A percentile compares a stretch with the other conserved stretches of the same genome.
Evolutionary conservation across 768 basidiomycete species (phyloP).

Genomic region (Rickenella mellea): DNA sequence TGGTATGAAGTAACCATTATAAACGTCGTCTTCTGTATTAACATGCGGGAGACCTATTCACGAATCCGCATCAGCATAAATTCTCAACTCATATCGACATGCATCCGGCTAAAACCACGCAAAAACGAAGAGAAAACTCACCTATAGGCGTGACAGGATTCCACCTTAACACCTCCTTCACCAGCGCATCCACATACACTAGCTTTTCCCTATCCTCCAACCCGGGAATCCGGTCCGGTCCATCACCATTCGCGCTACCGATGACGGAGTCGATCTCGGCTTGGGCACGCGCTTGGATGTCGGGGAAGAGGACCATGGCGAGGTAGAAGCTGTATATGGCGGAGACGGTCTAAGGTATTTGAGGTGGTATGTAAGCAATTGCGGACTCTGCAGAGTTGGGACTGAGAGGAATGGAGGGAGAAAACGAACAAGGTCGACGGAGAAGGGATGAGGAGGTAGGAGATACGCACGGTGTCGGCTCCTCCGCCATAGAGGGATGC

Average conservation of each 20-base stretch:
- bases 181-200: constrained; percentile 46
- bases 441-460: background rate
- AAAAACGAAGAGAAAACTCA: too few relatives aligned
- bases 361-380: background rate
- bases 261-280: constrained; percentile 27
- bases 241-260: too few relatives aligned
- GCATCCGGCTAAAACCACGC: too few relatives aligned
- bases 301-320: constrained; percentile 26
- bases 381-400: too few relatives aligned
- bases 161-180: constrained; percentile 34
- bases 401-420: background rate
- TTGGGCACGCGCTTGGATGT: constrained; percentile 24
- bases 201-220: constrained; percentile 27
- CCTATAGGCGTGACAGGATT: constrained; percentile 23
- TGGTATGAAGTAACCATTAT: constrained; percentile 10
- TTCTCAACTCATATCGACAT: too few relatives aligned
- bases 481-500: constrained; percentile 13
- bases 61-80: too few relatives aligned
- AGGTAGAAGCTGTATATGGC: constrained; percentile 23
- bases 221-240: constrained; percentile 22
- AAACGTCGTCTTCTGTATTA: constrained; percentile 9
- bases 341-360: constrained; percentile 20
- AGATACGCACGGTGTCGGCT: constrained; percentile 20
- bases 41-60: background rate
- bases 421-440: background rate